Evolutionary conservation across 108 stramenopile species (phyloP), one percentile per base, ranked within the genome.

Genomic region (Cyclotella baltica): DNA sequence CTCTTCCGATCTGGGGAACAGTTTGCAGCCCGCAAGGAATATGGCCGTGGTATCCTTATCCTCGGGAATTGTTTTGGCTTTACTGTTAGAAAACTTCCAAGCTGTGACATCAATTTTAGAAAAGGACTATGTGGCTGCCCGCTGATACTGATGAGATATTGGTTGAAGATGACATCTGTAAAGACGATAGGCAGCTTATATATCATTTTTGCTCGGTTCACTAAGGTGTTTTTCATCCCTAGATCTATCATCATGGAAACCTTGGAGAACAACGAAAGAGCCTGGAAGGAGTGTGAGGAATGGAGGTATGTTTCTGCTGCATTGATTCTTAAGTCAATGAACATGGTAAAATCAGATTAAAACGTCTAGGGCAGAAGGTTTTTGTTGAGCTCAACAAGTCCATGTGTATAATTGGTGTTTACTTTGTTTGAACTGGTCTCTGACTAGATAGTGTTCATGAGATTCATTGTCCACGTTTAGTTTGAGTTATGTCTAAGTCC

Each of bases 201-300:
- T 76, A 72, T 61, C 80, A 81, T n/a, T 51, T 84, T 84, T 31
- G 62, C 80, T 3, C 61, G 68, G 9, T 84, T 70, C 33, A 76
- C 78, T 22, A 84, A 64, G 36, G 84, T 72, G 9, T 40, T 85
- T 5, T 85, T 85, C 63, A 40, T 85, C 22, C 84, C 84, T 6
- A 43, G 77, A 36, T 47, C 62, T 15, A 73, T 51, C 16, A 80
- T 85, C 31, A 72, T 79, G 57, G 55, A 47, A 5, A 40, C 43
- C 3, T 79, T 85, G 46, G 70, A 63, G 16, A 77, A 57, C 4
- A 81, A 85, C 46, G 53, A 66, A 52, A 36, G 51, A 4, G 84
- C 80, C 25, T 85, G 84, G 84, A 85, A 85, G 57, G 63, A 80
- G 11, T 85, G 80, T 67, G 84, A 75, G 11, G 31, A 80, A 46